Conservation (phyloP, 345 rosid genomes). For the Populus euphratica region DNA sequence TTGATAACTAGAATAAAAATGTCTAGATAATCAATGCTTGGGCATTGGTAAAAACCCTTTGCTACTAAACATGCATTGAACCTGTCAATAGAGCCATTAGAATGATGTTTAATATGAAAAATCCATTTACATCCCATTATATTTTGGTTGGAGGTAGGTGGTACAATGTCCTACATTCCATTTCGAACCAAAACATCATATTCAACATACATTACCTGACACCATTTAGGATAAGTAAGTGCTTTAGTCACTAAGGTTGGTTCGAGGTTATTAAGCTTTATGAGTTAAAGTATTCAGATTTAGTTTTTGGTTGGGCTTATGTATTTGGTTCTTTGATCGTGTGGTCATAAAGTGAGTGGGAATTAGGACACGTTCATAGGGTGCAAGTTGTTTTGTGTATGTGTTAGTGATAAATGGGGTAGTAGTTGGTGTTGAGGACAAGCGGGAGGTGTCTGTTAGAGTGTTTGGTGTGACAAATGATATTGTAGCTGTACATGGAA, state of each 20-base stretch:
- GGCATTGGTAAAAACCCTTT: neutral
- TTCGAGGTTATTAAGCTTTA: rapidly evolving
- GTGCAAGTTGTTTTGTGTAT: rapidly evolving
- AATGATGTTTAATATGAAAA: neutral
- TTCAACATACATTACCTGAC: neutral
- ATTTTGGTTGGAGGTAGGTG: neutral
- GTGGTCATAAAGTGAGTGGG: neutral
- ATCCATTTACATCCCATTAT: neutral
- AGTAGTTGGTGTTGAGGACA: neutral
- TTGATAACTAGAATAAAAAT: neutral
- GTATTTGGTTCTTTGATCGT: neutral
- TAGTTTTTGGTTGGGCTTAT: neutral
- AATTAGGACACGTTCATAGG: too few relatives aligned
- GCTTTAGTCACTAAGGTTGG: neutral
- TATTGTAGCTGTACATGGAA: too few relatives aligned
- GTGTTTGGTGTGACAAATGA: too few relatives aligned
- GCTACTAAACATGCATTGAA: neutral
- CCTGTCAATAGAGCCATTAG: neutral
- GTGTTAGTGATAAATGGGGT: too few relatives aligned
- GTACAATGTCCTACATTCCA: neutral
- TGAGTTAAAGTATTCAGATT: neutral
- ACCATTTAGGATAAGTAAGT: rapidly evolving
- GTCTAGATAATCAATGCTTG: neutral
- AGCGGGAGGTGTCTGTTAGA: too few relatives aligned
- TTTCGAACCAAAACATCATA: neutral